Percentiles rank a stretch among this genome's conserved stretches.
phyloP scores from a whole-genome alignment of 1,139 yeast genomes.

The Ashbya aceris region DNA sequence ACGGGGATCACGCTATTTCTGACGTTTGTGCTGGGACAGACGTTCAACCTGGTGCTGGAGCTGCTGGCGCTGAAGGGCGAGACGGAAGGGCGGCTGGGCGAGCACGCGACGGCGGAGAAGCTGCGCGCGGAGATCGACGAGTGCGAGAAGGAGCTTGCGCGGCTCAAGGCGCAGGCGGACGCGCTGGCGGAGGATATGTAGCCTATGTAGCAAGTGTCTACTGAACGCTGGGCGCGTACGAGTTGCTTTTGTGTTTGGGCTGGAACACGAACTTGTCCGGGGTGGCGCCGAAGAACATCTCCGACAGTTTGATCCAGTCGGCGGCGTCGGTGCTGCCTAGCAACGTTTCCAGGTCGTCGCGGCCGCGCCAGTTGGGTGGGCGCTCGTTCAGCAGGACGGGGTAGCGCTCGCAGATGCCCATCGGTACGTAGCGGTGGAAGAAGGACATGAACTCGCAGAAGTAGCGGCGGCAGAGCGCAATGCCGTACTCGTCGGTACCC shows the following conservation, averaged over 20 bases:
- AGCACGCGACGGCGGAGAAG: conserved; percentile 40
- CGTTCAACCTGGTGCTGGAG: conserved; percentile 76
- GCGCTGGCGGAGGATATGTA: conserved; percentile 48
- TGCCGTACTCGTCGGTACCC: conserved; percentile 96
- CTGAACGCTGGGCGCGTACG: conserved; percentile 37
- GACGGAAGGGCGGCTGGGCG: conserved; percentile 28
- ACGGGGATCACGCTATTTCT: conserved; percentile 93
- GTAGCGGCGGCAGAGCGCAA: conserved; percentile 78
- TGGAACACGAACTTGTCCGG: conserved; percentile 65
- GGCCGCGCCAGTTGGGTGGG: conserved; percentile 91
- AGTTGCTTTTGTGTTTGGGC: conserved; percentile 92
- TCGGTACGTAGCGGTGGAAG: conserved; percentile 89
- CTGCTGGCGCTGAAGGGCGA: conserved; percentile 53
- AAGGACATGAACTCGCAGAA: conserved; percentile 92
- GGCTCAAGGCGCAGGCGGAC: conserved; percentile 63
- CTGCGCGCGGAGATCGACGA: conserved; percentile 45
- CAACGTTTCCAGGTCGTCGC: conserved; percentile 85
- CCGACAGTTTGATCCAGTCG: conserved; percentile 97
- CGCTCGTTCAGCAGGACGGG: conserved; percentile 90
- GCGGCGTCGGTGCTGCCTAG: conserved; percentile 75
- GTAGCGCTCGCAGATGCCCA: conserved; percentile 78
- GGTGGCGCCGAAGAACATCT: conserved; percentile 86
- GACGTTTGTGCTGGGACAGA: conserved; percentile 75
- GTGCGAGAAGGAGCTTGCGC: conserved; percentile 40
- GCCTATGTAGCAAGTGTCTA: neutral